Evolutionary conservation across 2,329 filamentous ascomycete species (phyloP).

Genomic region (Ophiocordyceps robertsii): DNA sequence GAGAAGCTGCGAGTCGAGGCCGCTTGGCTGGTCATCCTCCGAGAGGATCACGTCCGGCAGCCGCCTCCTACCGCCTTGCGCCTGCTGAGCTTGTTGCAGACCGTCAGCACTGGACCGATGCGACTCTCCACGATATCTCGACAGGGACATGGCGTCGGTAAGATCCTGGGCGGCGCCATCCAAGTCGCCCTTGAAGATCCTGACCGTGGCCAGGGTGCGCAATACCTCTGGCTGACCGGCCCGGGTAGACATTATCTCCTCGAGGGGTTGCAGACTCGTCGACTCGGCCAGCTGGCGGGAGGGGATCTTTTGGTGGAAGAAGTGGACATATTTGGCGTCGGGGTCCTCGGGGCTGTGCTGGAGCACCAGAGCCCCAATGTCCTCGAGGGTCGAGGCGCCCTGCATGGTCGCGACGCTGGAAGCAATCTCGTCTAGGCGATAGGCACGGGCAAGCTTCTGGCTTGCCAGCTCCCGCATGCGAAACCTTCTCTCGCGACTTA

Average conservation of each 20-base stretch:
- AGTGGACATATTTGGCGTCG: constrained; percentile 80
- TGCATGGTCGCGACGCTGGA: constrained; percentile 78
- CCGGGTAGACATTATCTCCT: constrained; percentile 51
- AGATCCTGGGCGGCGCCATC: constrained; percentile 57
- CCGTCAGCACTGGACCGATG: constrained; percentile 37
- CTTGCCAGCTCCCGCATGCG: constrained; percentile 71
- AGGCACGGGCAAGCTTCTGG: constrained; percentile 63
- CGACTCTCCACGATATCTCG: constrained; percentile 37
- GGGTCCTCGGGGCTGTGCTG: constrained; percentile 52
- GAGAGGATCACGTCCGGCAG: constrained; percentile 21
- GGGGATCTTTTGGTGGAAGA: constrained; percentile 84
- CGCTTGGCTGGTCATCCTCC: constrained; percentile 49
- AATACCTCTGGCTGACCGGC: constrained; percentile 53
- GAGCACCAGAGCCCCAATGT: constrained; percentile 60
- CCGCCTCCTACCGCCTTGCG: constrained; percentile 13
- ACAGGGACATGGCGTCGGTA: constrained; percentile 47
- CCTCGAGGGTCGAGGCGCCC: constrained; percentile 61
- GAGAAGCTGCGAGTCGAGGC: constrained; percentile 59
- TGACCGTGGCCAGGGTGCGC: constrained; percentile 61
- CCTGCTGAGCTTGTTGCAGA: constrained; percentile 28
- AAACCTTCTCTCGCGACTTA: constrained; percentile 65
- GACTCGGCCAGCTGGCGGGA: constrained; percentile 58
- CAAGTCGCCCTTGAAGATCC: constrained; percentile 63
- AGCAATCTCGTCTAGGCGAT: constrained; percentile 70
- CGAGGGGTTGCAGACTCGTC: constrained; percentile 52